Evolutionary conservation across 495 filamentous ascomycete species (phyloP), one percentile per base, ranked within the genome.

Genomic region (Cenococcum geophilum): DNA sequence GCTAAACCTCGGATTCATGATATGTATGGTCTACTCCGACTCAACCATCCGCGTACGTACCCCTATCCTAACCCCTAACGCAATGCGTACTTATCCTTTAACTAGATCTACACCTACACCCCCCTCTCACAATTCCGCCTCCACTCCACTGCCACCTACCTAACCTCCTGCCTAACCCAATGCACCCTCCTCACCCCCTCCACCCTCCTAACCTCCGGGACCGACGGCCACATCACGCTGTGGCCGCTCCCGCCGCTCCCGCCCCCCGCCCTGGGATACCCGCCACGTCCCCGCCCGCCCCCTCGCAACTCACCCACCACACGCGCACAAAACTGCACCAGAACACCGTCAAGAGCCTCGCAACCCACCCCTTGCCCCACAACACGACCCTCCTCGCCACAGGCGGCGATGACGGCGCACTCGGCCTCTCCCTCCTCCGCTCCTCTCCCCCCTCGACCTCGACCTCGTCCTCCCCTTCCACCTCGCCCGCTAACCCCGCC

Each of bases 391-490:
- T 92, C 9, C 62, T 92, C 18, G 70, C 86, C n/a, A 86, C 88
- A 0, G 90, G 88, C 16, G 89, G 92, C 5, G 92, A 97, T 64
- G 92, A 95, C 66, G 91, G 91, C 64, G 85, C 87, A 3, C 67
- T 96, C 0, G 81, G 79, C 0, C 66, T 92, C 10, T 79, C 83
- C 0, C 74, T 80, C 27, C 59, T 36, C 51, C 34, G 64, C 32
- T n/a, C 20, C 6, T 1, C 34, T 34, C 2, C 1, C 35, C 0
- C 36, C 10, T n/a, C 18, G 36, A 48, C 11, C 20, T 12, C 21
- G n/a, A 21, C 34, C 11, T n/a, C 27, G 21, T 1, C 49, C 55
- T 82, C 82, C 11, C 70, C 82, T 0, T 75, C 87, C 0, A 75
- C 96, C 10, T 79, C 79, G 21, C 78, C 83, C 20, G 90, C 92